phyloP scores from a whole-genome alignment of 306 rosid genomes.

The Trifolium fragiferum region DNA sequence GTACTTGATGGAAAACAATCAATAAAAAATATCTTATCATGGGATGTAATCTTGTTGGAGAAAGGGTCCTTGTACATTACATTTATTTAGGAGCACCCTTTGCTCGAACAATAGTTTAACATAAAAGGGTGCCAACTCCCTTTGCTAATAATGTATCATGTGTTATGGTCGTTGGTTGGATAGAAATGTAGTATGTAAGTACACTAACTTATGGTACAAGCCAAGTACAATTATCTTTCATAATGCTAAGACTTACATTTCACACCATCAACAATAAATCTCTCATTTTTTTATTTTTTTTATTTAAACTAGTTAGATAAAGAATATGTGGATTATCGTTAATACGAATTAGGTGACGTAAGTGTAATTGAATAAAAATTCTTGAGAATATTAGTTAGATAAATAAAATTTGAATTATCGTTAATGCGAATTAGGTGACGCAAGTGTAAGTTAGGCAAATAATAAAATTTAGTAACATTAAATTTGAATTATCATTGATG shows the following conservation, averaged over 20 bases:
- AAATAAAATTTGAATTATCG: too few relatives aligned
- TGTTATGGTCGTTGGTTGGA: background rate
- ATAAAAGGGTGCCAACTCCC: background rate
- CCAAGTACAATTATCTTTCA: background rate
- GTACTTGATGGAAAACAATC: background rate
- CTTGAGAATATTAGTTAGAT: too few relatives aligned
- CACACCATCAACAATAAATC: background rate
- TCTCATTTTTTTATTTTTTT: too few relatives aligned
- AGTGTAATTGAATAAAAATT: too few relatives aligned
- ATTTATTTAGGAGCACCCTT: background rate
- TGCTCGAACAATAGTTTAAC: background rate
- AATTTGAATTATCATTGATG: too few relatives aligned
- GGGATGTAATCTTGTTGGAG: slow-evolving; percentile 1
- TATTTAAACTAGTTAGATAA: too few relatives aligned
- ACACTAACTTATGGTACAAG: background rate
- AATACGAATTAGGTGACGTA: too few relatives aligned
- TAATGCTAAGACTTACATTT: background rate
- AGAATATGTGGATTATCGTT: too few relatives aligned
- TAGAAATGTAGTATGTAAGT: background rate
- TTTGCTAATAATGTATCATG: background rate
- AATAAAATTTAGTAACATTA: too few relatives aligned
- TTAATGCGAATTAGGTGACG: too few relatives aligned
- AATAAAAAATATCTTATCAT: background rate
- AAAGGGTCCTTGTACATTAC: background rate
- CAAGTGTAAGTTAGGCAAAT: too few relatives aligned